These are phyloP conservation scores for Colletotrichum sp. DNA, from an alignment of 2,329 filamentous ascomycete genomes.

Conservation along the genomic window DNA sequence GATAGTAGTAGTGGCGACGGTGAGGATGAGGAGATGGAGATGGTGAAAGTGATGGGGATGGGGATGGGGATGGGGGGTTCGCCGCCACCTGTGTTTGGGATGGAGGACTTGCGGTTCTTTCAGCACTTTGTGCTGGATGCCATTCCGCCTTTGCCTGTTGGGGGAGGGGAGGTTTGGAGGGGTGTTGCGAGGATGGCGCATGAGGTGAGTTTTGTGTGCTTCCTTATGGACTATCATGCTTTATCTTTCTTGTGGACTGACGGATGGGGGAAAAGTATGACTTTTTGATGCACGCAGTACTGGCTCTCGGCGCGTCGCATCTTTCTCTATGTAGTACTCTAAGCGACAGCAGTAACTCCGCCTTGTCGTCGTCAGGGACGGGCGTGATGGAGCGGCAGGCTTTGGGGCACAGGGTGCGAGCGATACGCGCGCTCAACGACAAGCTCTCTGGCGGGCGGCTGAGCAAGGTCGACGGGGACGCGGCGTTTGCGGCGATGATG, in stretches of 20 bases:
- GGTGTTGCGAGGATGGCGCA: constrained; percentile 42
- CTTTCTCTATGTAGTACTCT: constrained; percentile 28
- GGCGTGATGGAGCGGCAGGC: constrained; percentile 30
- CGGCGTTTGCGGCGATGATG: constrained; percentile 40
- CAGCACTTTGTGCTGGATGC: constrained; percentile 56
- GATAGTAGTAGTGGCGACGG: not conserved
- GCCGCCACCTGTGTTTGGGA: constrained; percentile 32
- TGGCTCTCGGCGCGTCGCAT: constrained; percentile 45
- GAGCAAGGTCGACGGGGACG: constrained; percentile 37
- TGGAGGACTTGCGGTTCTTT: constrained; percentile 56
- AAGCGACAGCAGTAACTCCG: not conserved
- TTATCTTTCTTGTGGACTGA: not conserved
- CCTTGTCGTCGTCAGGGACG: not conserved
- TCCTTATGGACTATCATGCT: not conserved
- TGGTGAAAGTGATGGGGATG: not conserved
- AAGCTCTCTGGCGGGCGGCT: constrained; percentile 32
- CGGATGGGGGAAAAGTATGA: constrained; percentile 35
- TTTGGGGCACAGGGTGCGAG: constrained; percentile 39
- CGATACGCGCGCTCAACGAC: constrained; percentile 40
- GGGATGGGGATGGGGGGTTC: not conserved
- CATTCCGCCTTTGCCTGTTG: constrained; percentile 43
- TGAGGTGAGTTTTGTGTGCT: constrained; percentile 26
- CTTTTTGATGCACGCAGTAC: constrained; percentile 46
- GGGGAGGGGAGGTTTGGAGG: constrained; percentile 40
- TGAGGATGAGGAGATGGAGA: not conserved